Conservation (phyloP, 2,329 filamentous ascomycete species). For the Trichoderma brevicompactum region DNA sequence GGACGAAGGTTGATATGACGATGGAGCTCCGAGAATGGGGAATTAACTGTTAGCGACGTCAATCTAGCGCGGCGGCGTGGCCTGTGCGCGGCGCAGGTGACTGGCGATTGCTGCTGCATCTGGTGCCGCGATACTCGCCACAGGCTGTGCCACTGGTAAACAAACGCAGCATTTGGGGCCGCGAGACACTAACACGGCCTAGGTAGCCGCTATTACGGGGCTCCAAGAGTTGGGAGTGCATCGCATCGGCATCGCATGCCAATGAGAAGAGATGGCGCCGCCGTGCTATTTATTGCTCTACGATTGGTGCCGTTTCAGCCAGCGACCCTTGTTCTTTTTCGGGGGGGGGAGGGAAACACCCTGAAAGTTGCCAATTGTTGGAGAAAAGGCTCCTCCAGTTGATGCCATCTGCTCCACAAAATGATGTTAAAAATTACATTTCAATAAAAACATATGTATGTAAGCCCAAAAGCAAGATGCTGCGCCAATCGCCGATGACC, state of each 20-base stretch:
- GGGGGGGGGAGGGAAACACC: neutral
- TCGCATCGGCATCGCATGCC: neutral
- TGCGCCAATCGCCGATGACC: neutral
- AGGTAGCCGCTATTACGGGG: conserved; percentile 7
- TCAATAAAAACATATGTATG: neutral
- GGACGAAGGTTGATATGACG: neutral
- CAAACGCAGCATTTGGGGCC: neutral
- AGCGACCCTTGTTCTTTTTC: neutral
- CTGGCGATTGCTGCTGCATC: conserved; percentile 10
- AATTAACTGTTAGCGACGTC: conserved; percentile 1
- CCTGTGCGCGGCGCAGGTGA: conserved; percentile 28
- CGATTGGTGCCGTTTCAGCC: conserved; percentile 15
- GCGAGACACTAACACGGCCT: neutral
- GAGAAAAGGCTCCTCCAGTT: neutral
- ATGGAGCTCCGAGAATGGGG: conserved; percentile 10
- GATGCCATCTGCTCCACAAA: neutral
- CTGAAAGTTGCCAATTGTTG: neutral
- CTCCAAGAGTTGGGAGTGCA: neutral
- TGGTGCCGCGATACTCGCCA: neutral
- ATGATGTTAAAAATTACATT: too few relatives aligned
- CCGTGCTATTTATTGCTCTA: neutral
- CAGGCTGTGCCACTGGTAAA: neutral
- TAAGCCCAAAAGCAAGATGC: neutral
- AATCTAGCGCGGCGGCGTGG: conserved; percentile 20
- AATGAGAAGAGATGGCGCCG: conserved; percentile 9